Evolutionary conservation across 108 stramenopile species (phyloP).

Genomic region (Cyclostephanos tholiformis): DNA sequence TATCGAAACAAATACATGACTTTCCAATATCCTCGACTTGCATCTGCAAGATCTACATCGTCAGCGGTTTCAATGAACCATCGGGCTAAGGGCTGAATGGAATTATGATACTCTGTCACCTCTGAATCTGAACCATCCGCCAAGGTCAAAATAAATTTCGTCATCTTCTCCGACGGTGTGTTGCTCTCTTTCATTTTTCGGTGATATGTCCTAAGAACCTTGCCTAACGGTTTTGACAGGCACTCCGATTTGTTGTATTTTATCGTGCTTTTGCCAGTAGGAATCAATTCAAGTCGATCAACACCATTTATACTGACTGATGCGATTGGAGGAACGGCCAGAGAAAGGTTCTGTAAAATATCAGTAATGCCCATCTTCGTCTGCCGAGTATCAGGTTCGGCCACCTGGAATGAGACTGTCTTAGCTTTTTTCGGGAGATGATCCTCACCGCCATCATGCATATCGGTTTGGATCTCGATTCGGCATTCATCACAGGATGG

Average conservation of each 20-base stretch:
- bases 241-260: background rate
- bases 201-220: slow-evolving; percentile 24
- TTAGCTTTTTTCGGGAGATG: slow-evolving; percentile 29
- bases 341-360: slow-evolving; percentile 25
- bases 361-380: slow-evolving; percentile 26
- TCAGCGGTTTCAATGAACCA: slow-evolving; percentile 61
- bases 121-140: slow-evolving; percentile 39
- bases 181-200: slow-evolving; percentile 34
- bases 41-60: slow-evolving; percentile 46
- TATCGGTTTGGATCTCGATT: slow-evolving; percentile 32
- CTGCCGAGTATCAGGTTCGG: background rate
- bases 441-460: background rate
- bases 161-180: background rate
- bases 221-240: slow-evolving; percentile 33
- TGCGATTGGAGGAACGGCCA: slow-evolving; percentile 35
- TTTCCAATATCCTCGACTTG: slow-evolving; percentile 48
- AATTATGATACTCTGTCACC: slow-evolving; percentile 41
- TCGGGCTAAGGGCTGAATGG: slow-evolving; percentile 43
- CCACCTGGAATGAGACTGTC: slow-evolving; percentile 6
- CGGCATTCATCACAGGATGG: slow-evolving; percentile 33
- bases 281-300: background rate
- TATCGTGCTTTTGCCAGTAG: slow-evolving; percentile 3
- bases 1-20: slow-evolving; percentile 48
- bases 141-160: slow-evolving; percentile 43
- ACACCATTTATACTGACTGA: slow-evolving; percentile 23